Evolutionary conservation across 2,329 filamentous ascomycete species (phyloP).

Genomic region (Mycosphaerella sp.): DNA sequence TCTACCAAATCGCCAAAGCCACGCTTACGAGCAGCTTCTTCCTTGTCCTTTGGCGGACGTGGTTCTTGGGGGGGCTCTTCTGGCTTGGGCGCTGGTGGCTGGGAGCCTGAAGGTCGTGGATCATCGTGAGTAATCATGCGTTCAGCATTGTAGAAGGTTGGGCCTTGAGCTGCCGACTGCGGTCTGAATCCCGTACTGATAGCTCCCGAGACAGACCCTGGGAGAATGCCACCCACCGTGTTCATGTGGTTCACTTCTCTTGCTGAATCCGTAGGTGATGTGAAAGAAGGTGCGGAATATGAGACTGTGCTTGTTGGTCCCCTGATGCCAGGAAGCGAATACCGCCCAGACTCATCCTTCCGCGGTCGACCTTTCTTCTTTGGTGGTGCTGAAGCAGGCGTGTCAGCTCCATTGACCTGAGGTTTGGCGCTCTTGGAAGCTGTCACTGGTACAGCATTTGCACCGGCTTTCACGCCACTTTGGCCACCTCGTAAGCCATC

Average conservation of each 20-base stretch:
- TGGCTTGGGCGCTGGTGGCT: conserved; percentile 19
- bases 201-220: conserved; percentile 3
- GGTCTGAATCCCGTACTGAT: conserved; percentile 3
- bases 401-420: background rate
- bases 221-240: conserved; percentile 4
- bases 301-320: conserved; percentile 19
- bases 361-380: conserved; percentile 22
- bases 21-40: conserved; percentile 51
- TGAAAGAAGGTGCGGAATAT: conserved; percentile 27
- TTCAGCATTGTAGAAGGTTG: conserved; percentile 6
- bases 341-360: conserved; percentile 17
- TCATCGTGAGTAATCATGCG: conserved; percentile 8
- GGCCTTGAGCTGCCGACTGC: conserved; percentile 3
- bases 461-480: conserved; percentile 8
- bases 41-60: conserved; percentile 45
- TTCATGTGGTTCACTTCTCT: conserved; percentile 23
- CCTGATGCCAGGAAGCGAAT: conserved; percentile 12
- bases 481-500: conserved; percentile 29
- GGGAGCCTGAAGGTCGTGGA: conserved; percentile 6
- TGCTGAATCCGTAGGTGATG: conserved; percentile 24
- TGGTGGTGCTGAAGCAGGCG: conserved; percentile 5
- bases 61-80: conserved; percentile 24
- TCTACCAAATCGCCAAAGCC: conserved; percentile 51
- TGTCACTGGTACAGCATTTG: background rate
- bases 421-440: background rate